These are phyloP conservation scores for Phytopythium helicoides DNA, from an alignment of 352 stramenopile species.

Conservation along the genomic window DNA sequence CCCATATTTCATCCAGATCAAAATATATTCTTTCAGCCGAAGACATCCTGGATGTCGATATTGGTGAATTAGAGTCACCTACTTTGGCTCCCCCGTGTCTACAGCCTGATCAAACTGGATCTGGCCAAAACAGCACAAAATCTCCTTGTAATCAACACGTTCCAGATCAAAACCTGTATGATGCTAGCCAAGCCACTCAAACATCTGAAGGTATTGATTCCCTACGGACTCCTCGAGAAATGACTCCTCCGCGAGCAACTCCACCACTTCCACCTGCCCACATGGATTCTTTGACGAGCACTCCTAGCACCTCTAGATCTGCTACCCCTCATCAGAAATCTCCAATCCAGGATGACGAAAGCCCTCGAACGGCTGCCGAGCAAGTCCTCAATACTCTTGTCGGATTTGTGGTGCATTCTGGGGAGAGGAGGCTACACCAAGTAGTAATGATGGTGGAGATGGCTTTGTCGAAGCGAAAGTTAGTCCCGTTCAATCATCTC, in stretches of 20 bases:
- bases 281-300: neutral
- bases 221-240: neutral
- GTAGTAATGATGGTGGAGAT: neutral
- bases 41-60: too few relatives aligned
- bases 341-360: neutral
- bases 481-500: too few relatives aligned
- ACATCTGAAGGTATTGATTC: neutral
- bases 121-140: too few relatives aligned
- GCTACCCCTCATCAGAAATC: neutral
- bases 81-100: too few relatives aligned
- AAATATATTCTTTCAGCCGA: too few relatives aligned
- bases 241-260: slow-evolving; percentile 2
- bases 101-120: too few relatives aligned
- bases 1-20: too few relatives aligned
- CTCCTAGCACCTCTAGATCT: neutral
- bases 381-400: slow-evolving; percentile 36
- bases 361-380: neutral
- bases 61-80: too few relatives aligned
- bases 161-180: neutral
- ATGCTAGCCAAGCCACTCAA: neutral
- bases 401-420: slow-evolving; percentile 52
- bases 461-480: too few relatives aligned
- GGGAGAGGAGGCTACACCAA: slow-evolving; percentile 17
- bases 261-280: slow-evolving; percentile 3
- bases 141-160: too few relatives aligned